Base-by-base conservation (phyloP, 306 rosid genomes). In the Hippophae rhamnoides region DNA sequence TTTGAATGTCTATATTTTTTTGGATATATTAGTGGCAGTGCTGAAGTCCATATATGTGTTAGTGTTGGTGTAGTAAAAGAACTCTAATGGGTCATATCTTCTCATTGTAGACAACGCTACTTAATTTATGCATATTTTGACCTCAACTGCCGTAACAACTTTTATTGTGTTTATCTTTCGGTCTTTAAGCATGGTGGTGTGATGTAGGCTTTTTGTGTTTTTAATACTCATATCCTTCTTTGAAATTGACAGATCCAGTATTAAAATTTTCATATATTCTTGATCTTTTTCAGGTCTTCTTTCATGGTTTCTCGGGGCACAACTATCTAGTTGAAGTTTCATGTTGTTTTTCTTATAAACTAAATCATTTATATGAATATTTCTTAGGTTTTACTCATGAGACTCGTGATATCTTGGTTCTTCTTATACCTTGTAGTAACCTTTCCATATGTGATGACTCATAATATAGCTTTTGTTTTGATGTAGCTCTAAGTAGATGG, bases 401-500 rank as follows among this genome's bases (percentile, higher is more conserved):
- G 23, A 18, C 23, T 18, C 5, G 4, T 61, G 44, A 54, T 42
- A 14, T 13, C 58, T 64, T 68, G 56, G 65, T 62, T 47, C 44
- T 48, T 67, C 52, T 50, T 10, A 56, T 67, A 53, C 18, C 18
- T n/a, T n/a, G 14, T 7, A 42, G 10, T 27, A 41, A 57, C 10
- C 8, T 10, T 31, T 42, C 12, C 50, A 11, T 31, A 4, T 61
- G 12, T 41, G 53, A 41, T 25, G 26, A 13, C 10, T 64, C 55
- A 73, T 63, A 10, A 43, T 58, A 64, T 54, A n/a, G 72, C 48
- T 41, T 67, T 43, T 51, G 49, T 63, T 40, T 3, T 27, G 38
- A 65, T 85, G 87, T 71, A 90, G 98, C 92, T 83, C 72, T 96
- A 90, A 87, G 96, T 87, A 40, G 98, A 90, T 68, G 79, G 82